phyloP scores from a whole-genome alignment of 306 rosid genomes.

The Cucumis hystrix region DNA sequence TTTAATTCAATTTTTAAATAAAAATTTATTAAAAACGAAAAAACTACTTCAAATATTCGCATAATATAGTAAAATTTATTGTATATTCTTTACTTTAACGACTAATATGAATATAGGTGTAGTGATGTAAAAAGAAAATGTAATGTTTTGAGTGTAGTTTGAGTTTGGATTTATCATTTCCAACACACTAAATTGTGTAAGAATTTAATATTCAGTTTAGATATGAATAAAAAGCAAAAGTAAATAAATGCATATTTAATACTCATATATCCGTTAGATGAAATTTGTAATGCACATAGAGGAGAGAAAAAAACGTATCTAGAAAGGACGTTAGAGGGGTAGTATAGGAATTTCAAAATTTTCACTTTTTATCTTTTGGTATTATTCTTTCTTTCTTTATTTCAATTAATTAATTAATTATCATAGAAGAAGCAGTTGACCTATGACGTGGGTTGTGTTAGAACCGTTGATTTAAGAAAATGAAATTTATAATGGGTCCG shows the following conservation, averaged over 20 bases:
- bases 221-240: too few species aligned
- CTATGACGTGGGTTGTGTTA: background rate
- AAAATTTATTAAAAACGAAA: too few species aligned
- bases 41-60: too few species aligned
- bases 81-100: too few species aligned
- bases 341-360: background rate
- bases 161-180: too few species aligned
- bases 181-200: too few species aligned
- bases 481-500: background rate
- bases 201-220: too few species aligned
- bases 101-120: too few species aligned
- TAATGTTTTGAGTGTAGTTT: too few species aligned
- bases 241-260: background rate
- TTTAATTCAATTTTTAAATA: too few species aligned
- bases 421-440: constrained; percentile 1
- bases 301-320: background rate
- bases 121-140: too few species aligned
- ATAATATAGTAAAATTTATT: too few species aligned
- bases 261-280: background rate
- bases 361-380: background rate
- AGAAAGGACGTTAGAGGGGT: background rate
- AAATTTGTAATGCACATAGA: background rate
- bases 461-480: background rate
- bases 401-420: background rate
- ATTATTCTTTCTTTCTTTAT: background rate